Base-by-base conservation (phyloP, 352 stramenopile species). In the Thraustotheca clavata region DNA sequence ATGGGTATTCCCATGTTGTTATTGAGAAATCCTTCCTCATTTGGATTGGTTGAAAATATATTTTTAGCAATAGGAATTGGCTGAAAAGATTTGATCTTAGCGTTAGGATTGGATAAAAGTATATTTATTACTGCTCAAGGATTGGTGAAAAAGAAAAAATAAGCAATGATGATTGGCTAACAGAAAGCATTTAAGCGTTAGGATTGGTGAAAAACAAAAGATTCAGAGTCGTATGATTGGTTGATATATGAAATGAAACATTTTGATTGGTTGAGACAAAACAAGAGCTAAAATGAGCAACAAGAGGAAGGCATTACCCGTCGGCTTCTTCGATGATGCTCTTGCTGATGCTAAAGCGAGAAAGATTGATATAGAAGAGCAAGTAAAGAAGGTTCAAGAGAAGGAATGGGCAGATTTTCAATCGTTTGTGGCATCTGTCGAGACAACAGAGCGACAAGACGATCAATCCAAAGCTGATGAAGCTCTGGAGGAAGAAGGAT, bases 361-460 rank as follows among this genome's bases (percentile, higher is more conserved):
- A 36, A 73, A 77, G 22, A 59, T 80, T 46, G 71, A 83, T 55
- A 40, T 85, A 36, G 67, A 80, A 63, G 67, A 84, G 52, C 43
- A 79, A 50, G 75, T 67, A 14, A 49, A 72, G n/a, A 74, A 71
- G 62, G 69, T 77, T 24, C 63, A 76, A 31, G 72, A 74, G 27
- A 57, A 71, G 47, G 79, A 88, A 38, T 88, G 79, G 79, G 72
- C 79, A 46, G 68, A 75, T 22, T 88, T 88, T 54, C 70, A 84
- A 49, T 70, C 76, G 36, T 88, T 88, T 29, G 74, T 80, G 12
- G 74, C 75, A 0, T 67, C 81, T 24, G 73, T 88, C 27, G 79
- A 88, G 67, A 49, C 79, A 38, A 68, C 79, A 43, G 71, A 75
- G 0, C 54, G 18, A 3, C 65, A 77, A 18, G 71, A 83, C 36